A percentile compares a stretch with the other conserved stretches of the same genome.
These are phyloP conservation scores for Starmerella lactis-condensi DNA, from an alignment of 805 yeast species.

Conservation along the genomic window DNA sequence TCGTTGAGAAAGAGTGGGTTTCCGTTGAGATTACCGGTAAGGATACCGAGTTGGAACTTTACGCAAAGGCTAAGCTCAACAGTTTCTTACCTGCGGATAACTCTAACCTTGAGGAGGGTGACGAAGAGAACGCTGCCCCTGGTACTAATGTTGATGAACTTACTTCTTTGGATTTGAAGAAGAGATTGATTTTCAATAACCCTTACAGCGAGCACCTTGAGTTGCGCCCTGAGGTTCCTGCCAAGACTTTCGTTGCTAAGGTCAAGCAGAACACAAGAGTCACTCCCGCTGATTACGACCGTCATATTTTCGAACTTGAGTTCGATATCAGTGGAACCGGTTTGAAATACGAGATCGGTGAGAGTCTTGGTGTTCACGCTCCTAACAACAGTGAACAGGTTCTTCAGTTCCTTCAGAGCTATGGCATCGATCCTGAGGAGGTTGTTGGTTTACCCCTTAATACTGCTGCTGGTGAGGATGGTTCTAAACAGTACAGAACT, in stretches of 20 bases:
- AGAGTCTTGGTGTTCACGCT: constrained; percentile 90
- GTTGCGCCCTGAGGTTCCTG: constrained; percentile 80
- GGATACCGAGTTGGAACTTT: constrained; percentile 16
- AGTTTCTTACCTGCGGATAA: constrained; percentile 18
- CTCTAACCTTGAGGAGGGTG: neutral
- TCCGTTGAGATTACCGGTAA: constrained; percentile 14
- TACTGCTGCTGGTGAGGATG: constrained; percentile 28
- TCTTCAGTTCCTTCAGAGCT: constrained; percentile 45
- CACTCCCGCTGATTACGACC: constrained; percentile 74
- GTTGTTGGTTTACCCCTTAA: constrained; percentile 54
- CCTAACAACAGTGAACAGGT: constrained; percentile 55
- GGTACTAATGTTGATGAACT: constrained; percentile 31
- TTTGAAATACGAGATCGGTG: constrained; percentile 80
- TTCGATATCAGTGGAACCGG: constrained; percentile 85
- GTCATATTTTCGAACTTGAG: constrained; percentile 92
- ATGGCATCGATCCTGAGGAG: constrained; percentile 52
- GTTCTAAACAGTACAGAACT: constrained; percentile 47
- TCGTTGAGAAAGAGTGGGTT: constrained; percentile 21
- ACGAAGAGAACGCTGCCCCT: constrained; percentile 18
- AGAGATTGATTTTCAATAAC: constrained; percentile 63
- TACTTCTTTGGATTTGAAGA: constrained; percentile 24
- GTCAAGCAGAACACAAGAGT: constrained; percentile 84
- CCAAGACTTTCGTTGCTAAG: constrained; percentile 65
- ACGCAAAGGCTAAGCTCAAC: constrained; percentile 17
- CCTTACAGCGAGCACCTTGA: constrained; percentile 41